Percentiles rank a stretch among this genome's conserved stretches.
Conservation (phyloP, 257 asterid species). For the Capsicum baccatum region DNA sequence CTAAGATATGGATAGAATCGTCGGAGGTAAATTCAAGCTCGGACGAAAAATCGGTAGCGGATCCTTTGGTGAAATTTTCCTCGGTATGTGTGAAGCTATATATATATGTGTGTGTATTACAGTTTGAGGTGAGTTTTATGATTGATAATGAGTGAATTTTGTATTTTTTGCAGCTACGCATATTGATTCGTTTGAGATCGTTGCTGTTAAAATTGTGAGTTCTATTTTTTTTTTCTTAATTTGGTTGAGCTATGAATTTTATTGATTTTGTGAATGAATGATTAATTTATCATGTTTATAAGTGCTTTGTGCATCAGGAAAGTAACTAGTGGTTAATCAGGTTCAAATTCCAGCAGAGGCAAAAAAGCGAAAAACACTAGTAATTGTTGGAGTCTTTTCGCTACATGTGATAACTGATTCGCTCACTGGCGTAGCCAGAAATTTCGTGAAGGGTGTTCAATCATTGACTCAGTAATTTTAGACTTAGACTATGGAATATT, state of each 20-base stretch:
- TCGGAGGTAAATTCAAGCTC: conserved; percentile 90
- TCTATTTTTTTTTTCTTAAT: background rate
- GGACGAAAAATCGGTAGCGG: conserved; percentile 99
- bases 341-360: background rate
- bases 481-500: no score
- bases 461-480: no score
- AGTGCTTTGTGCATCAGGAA: background rate
- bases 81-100: conserved; percentile 52
- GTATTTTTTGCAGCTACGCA: conserved; percentile 75
- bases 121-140: conserved; percentile 26
- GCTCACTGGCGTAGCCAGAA: no score
- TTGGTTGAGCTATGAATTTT: background rate
- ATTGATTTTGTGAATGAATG: background rate
- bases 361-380: background rate
- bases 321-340: background rate
- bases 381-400: background rate
- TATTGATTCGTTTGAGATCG: conserved; percentile 86
- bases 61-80: conserved; percentile 90
- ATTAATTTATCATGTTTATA: background rate
- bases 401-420: background rate
- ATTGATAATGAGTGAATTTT: conserved; percentile 23
- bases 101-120: background rate
- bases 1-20: conserved; percentile 73
- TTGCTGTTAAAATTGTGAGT: conserved; percentile 96
- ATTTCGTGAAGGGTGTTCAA: no score